Percentiles rank a stretch among this genome's conserved stretches.
Conservation (phyloP, 192 early-diverging fungal genomes). For the Gorgonomyces haynaldii region DNA sequence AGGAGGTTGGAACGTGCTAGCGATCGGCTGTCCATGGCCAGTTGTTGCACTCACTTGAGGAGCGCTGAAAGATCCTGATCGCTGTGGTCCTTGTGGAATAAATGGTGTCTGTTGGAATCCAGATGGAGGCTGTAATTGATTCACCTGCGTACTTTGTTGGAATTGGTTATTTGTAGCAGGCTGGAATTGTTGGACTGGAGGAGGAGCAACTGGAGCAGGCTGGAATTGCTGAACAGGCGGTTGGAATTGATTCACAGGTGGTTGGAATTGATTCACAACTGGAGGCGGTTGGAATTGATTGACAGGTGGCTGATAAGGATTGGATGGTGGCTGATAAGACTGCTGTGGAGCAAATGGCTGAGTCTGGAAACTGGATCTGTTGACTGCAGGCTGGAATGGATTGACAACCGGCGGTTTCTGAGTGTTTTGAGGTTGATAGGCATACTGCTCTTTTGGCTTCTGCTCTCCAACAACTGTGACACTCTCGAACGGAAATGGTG, state of each 20-base stretch:
- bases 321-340: background rate
- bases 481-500: slow-evolving; percentile 55
- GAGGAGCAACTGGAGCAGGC: background rate
- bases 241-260: too few species aligned
- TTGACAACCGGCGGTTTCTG: too few species aligned
- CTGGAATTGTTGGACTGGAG: too few species aligned
- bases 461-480: slow-evolving; percentile 27
- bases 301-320: background rate
- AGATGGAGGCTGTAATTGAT: too few species aligned
- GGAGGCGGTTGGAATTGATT: background rate
- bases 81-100: too few species aligned
- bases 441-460: background rate
- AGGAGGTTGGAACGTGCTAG: background rate
- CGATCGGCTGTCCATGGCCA: too few species aligned
- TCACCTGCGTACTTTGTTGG: too few species aligned
- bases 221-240: slow-evolving; percentile 3
- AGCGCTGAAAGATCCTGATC: too few species aligned
- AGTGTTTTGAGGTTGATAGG: too few species aligned
- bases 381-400: background rate
- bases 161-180: too few species aligned
- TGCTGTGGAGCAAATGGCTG: background rate
- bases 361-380: background rate
- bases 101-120: too few species aligned
- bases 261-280: background rate
- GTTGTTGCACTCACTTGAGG: too few species aligned